These are phyloP conservation scores for Aspergillus pseudoterreus DNA, from an alignment of 2,329 filamentous ascomycete genomes.

Conservation along the genomic window DNA sequence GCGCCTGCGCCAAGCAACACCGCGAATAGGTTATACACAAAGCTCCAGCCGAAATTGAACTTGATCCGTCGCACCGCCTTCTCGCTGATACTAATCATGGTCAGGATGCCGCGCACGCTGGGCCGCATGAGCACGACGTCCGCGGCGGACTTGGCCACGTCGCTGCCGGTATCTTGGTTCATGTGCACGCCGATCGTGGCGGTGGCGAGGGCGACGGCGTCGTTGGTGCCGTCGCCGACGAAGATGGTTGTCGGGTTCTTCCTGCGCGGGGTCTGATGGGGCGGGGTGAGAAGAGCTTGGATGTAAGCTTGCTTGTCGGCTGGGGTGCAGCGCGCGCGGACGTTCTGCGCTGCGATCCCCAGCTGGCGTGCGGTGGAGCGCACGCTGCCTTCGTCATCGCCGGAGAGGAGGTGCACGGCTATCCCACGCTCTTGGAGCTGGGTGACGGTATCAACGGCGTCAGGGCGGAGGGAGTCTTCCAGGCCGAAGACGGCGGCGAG, in stretches of 20 bases:
- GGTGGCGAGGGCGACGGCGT: constrained; percentile 67
- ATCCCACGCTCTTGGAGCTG: constrained; percentile 50
- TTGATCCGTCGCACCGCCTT: constrained; percentile 48
- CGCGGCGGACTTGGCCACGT: constrained; percentile 64
- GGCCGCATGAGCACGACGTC: constrained; percentile 66
- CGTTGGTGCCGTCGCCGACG: constrained; percentile 75
- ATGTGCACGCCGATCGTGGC: constrained; percentile 71
- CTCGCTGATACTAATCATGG: constrained; percentile 53
- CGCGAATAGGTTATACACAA: constrained; percentile 67
- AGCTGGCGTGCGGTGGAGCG: constrained; percentile 44
- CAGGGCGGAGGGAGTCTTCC: constrained; percentile 45
- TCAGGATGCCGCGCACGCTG: constrained; percentile 53
- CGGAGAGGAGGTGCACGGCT: constrained; percentile 53
- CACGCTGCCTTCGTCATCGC: constrained; percentile 52
- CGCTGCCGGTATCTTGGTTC: constrained; percentile 54
- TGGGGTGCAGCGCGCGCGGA: constrained; percentile 48
- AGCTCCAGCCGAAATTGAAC: constrained; percentile 69
- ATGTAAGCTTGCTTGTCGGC: constrained; percentile 55
- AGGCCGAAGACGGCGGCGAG: constrained; percentile 52
- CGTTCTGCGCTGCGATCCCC: constrained; percentile 37
- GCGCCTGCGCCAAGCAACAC: constrained; percentile 64
- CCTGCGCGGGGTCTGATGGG: background rate
- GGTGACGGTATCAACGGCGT: constrained; percentile 50
- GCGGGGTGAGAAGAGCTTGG: constrained; percentile 24
- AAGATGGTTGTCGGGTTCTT: constrained; percentile 49